phyloP scores from a whole-genome alignment of 805 yeast genomes.

The Nakazawaea sp. region DNA sequence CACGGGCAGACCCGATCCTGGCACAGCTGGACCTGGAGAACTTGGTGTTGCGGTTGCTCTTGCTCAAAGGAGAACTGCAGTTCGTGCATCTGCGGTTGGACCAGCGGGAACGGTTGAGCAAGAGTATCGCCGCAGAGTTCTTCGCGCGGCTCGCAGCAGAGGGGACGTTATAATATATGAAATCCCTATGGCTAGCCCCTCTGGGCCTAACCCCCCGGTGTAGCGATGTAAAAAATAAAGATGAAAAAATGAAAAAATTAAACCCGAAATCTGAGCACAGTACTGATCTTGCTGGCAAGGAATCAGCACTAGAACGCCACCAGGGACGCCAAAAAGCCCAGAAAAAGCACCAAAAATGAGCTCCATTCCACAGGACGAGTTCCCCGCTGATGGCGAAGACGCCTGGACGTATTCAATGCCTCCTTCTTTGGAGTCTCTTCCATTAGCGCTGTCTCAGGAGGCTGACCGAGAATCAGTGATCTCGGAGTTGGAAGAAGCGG shows the following conservation, averaged over 20 bases:
- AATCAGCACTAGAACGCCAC: too few species aligned
- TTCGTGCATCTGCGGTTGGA: slow-evolving; percentile 55
- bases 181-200: too few species aligned
- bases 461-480: slow-evolving; percentile 9
- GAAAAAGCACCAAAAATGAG: slow-evolving; percentile 7
- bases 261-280: too few species aligned
- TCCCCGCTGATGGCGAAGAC: slow-evolving; percentile 11
- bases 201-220: too few species aligned
- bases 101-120: slow-evolving; percentile 44
- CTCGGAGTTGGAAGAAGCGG: slow-evolving; percentile 9
- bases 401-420: slow-evolving; percentile 15
- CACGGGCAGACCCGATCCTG: slow-evolving; percentile 30
- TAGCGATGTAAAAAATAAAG: too few species aligned
- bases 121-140: slow-evolving; percentile 24
- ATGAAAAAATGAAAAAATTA: too few species aligned
- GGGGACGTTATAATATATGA: slow-evolving; percentile 2
- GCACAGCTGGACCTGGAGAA: slow-evolving; percentile 46
- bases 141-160: slow-evolving; percentile 10
- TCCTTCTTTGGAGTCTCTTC: slow-evolving; percentile 13
- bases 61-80: slow-evolving; percentile 55
- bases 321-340: neutral
- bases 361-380: slow-evolving; percentile 7
- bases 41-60: slow-evolving; percentile 61
- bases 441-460: slow-evolving; percentile 3
- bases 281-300: too few species aligned